Evolutionary conservation across 2,329 filamentous ascomycete genomes (phyloP).

Genomic region (Coniella lustricola): DNA sequence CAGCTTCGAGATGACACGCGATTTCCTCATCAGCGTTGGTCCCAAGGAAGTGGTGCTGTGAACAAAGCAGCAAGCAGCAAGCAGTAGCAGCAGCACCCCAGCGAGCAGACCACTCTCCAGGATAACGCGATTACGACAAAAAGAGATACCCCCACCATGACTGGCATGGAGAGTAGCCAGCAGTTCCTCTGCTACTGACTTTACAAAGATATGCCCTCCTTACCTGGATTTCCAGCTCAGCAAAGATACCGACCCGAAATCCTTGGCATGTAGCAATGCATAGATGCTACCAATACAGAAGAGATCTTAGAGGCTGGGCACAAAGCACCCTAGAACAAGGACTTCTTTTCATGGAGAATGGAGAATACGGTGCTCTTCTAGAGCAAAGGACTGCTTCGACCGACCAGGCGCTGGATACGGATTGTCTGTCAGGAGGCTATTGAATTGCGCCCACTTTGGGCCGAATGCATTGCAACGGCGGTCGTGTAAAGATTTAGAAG

Average conservation of each 20-base stretch:
- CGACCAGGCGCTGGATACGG: too few relatives aligned
- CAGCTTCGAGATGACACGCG: slow-evolving; percentile 89
- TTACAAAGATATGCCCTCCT: not conserved
- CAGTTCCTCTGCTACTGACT: not conserved
- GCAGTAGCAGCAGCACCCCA: not conserved
- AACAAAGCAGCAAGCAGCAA: slow-evolving; percentile 15
- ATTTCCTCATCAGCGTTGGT: slow-evolving; percentile 66
- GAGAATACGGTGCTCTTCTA: too few relatives aligned
- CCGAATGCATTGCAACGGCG: too few relatives aligned
- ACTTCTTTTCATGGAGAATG: too few relatives aligned
- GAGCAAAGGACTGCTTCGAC: too few relatives aligned
- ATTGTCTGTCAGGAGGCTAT: too few relatives aligned
- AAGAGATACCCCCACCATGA: not conserved
- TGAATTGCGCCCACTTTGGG: too few relatives aligned
- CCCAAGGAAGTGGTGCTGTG: slow-evolving; percentile 27
- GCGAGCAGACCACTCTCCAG: not conserved
- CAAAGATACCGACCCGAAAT: too few relatives aligned
- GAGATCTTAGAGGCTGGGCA: too few relatives aligned
- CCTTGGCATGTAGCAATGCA: not conserved
- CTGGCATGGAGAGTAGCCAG: not conserved
- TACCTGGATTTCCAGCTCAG: too few relatives aligned
- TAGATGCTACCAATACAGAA: not conserved
- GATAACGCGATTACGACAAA: not conserved
- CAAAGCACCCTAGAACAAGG: too few relatives aligned
- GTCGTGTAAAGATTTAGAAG: too few relatives aligned